Percentiles rank a stretch among this genome's conserved stretches.
Evolutionary conservation across 495 filamentous ascomycete species (phyloP).

Genomic region (Lasiosphaeria hispida): DNA sequence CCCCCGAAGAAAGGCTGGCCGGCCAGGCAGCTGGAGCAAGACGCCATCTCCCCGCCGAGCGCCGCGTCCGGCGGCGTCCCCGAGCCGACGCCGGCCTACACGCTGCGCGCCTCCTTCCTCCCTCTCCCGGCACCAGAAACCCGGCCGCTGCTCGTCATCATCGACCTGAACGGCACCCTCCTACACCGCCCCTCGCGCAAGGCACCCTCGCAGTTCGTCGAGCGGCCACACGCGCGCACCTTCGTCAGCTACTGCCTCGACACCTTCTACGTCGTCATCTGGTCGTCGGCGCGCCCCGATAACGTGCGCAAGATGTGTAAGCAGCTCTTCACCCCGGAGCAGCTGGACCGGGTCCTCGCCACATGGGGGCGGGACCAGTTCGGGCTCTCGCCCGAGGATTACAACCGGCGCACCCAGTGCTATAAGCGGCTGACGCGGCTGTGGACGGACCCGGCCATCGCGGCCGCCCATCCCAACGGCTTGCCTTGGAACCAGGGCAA

Average conservation of each 20-base stretch:
- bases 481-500: constrained; percentile 74
- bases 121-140: constrained; percentile 24
- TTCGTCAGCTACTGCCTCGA: constrained; percentile 69
- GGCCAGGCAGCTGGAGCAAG: neutral
- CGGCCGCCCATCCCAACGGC: constrained; percentile 39
- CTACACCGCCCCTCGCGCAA: constrained; percentile 60
- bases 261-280: constrained; percentile 77
- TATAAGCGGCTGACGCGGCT: constrained; percentile 78
- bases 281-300: constrained; percentile 75
- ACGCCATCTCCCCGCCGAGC: constrained; percentile 35
- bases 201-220: constrained; percentile 49
- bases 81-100: constrained; percentile 41
- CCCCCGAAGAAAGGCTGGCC: neutral
- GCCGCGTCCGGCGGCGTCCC: constrained; percentile 50
- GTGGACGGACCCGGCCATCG: constrained; percentile 62
- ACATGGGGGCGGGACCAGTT: constrained; percentile 82
- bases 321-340: constrained; percentile 44
- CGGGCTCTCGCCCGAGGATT: constrained; percentile 60
- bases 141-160: constrained; percentile 66
- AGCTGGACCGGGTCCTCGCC: constrained; percentile 55
- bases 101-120: constrained; percentile 25
- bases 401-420: constrained; percentile 68
- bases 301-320: constrained; percentile 66
- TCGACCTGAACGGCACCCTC: constrained; percentile 93
- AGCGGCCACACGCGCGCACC: constrained; percentile 56